A percentile compares a stretch with the other conserved stretches of the same genome.
Conservation (phyloP, 2,329 filamentous ascomycete genomes). For the Didymella sp. region DNA sequence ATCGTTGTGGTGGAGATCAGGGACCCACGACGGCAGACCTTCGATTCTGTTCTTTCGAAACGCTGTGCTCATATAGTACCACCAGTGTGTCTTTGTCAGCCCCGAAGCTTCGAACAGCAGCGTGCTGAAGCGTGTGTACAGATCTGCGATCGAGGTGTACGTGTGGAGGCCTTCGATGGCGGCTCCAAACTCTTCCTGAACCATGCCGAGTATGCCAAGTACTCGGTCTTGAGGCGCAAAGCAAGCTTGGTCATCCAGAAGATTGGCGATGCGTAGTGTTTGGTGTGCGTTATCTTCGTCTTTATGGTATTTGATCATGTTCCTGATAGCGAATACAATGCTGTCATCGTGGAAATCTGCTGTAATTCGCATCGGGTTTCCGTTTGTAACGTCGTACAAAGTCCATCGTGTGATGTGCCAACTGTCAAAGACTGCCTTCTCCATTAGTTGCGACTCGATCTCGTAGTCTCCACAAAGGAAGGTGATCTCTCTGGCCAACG, state of each 20-base stretch:
- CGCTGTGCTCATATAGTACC: conserved; percentile 7
- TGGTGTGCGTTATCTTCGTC: conserved; percentile 1
- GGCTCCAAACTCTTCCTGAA: conserved; percentile 3
- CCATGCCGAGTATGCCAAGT: conserved; percentile 8
- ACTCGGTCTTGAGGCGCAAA: conserved; percentile 7
- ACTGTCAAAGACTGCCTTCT: background rate
- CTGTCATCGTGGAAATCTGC: conserved; percentile 1
- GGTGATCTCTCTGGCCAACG: background rate
- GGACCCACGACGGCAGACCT: conserved; percentile 7
- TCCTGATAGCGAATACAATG: background rate
- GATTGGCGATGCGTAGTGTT: conserved; percentile 8
- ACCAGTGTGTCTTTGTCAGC: conserved; percentile 1
- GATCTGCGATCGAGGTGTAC: background rate
- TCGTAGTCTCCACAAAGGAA: conserved; percentile 10
- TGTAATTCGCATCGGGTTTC: background rate
- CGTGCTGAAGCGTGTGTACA: conserved; percentile 4
- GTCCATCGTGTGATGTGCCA: background rate
- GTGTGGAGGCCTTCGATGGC: background rate
- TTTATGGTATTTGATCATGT: background rate
- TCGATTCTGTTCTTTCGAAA: conserved; percentile 8
- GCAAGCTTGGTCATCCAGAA: conserved; percentile 3
- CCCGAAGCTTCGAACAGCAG: conserved; percentile 1
- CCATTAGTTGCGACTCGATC: background rate
- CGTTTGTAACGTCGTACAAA: background rate
- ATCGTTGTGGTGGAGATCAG: conserved; percentile 2